phyloP scores from a whole-genome alignment of 495 filamentous ascomycete genomes.

The Chaetomium fimeti region DNA sequence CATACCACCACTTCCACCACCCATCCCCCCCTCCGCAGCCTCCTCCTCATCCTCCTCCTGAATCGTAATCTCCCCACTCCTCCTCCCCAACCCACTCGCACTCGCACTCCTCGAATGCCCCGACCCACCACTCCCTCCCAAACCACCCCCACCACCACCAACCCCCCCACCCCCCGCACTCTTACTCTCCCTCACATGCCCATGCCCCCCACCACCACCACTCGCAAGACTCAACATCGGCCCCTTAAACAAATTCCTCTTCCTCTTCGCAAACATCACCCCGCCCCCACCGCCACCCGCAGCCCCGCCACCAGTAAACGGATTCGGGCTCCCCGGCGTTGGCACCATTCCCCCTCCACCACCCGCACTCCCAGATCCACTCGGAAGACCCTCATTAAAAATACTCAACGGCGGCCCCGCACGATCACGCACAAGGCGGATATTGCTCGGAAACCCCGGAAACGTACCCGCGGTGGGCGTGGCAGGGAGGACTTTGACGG shows the following conservation, averaged over 20 bases:
- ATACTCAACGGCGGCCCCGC: constrained; percentile 42
- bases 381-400: constrained; percentile 54
- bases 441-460: constrained; percentile 80
- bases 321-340: constrained; percentile 44
- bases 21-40: constrained; percentile 34
- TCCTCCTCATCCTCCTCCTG: constrained; percentile 82
- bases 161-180: constrained; percentile 28
- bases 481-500: constrained; percentile 89
- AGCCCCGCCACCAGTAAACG: constrained; percentile 35
- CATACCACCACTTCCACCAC: background rate
- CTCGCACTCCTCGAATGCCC: constrained; percentile 52
- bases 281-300: constrained; percentile 42
- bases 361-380: background rate
- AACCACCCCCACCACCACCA: constrained; percentile 29
- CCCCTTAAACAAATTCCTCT: constrained; percentile 85
- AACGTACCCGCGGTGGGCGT: constrained; percentile 79
- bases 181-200: constrained; percentile 20
- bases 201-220: constrained; percentile 11
- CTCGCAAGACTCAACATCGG: constrained; percentile 58
- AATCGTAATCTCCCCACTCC: constrained; percentile 70
- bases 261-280: constrained; percentile 86
- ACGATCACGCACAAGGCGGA: constrained; percentile 72
- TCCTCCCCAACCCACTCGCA: constrained; percentile 49
- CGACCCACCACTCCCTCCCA: constrained; percentile 2
- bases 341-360: constrained; percentile 30